Conservation (phyloP, 139 green algal species). For the Tetraselmis striata region DNA sequence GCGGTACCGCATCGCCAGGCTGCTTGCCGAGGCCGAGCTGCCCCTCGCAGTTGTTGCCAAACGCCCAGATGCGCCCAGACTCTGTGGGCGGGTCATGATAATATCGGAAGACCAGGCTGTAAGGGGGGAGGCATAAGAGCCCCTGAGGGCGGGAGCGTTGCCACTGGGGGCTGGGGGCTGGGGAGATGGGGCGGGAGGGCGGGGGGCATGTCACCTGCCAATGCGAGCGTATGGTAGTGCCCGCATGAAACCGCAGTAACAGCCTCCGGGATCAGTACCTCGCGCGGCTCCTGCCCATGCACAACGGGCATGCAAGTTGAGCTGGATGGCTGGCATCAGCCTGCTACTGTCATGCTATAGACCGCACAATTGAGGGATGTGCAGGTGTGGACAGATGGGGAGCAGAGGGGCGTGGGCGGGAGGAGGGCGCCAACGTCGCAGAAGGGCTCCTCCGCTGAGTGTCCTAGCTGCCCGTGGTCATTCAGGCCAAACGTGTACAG, state of each 20-base stretch:
- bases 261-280: not conserved
- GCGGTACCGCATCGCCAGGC: not conserved
- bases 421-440: not conserved
- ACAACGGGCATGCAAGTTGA: no score
- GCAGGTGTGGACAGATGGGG: no score
- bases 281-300: not conserved
- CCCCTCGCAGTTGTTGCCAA: slow-evolving; percentile 8
- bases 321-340: no score
- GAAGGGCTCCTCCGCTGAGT: slow-evolving; percentile 7
- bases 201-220: not conserved
- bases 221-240: not conserved
- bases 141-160: no score
- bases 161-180: no score
- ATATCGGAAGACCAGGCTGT: no score
- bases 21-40: slow-evolving; percentile 23
- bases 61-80: slow-evolving; percentile 5
- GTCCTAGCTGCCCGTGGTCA: slow-evolving; percentile 52
- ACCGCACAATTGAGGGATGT: no score
- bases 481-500: slow-evolving; percentile 69
- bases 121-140: no score
- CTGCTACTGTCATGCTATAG: no score
- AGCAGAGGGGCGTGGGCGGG: no score
- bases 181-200: no score
- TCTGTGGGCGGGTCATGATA: no score
- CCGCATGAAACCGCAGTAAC: not conserved